A percentile compares a stretch with the other conserved stretches of the same genome.
These are phyloP conservation scores for Pleurotus cornucopiae DNA, from an alignment of 768 basidiomycete genomes.

Conservation along the genomic window DNA sequence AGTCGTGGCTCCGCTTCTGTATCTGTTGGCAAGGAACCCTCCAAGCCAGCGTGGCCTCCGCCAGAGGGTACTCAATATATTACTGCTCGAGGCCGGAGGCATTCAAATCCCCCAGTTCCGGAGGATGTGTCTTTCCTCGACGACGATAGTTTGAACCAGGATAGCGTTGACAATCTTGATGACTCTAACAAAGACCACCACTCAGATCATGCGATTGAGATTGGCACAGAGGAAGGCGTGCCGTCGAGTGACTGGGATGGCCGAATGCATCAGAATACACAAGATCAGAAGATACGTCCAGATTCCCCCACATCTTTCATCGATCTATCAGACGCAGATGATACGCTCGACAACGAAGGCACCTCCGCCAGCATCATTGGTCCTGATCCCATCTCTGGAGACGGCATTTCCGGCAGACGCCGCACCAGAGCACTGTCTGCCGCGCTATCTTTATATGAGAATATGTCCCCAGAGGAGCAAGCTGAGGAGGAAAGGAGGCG, in stretches of 20 bases:
- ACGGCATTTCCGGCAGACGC: conserved; percentile 12
- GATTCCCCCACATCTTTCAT: conserved; percentile 51
- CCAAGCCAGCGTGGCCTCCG: conserved; percentile 28
- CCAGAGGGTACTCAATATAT: conserved; percentile 23
- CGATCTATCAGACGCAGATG: conserved; percentile 65
- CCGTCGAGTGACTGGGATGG: conserved; percentile 16
- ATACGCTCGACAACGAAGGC: conserved; percentile 25
- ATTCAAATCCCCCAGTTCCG: conserved; percentile 53
- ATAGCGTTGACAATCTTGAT: conserved; percentile 15
- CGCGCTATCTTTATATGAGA: conserved; percentile 43
- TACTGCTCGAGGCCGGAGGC: conserved; percentile 35
- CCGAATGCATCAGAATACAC: conserved; percentile 10
- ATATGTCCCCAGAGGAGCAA: conserved; percentile 45
- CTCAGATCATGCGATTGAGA: conserved; percentile 7
- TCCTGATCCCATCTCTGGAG: conserved; percentile 15
- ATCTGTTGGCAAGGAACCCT: conserved; percentile 15
- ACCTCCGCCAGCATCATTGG: conserved; percentile 21
- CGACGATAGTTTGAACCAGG: conserved; percentile 9
- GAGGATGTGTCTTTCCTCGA: conserved; percentile 36
- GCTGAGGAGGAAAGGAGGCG: conserved; percentile 60
- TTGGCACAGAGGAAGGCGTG: conserved; percentile 10
- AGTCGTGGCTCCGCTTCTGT: conserved; percentile 18
- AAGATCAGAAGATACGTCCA: conserved; percentile 12
- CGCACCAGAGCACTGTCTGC: conserved; percentile 32
- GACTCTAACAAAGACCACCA: conserved; percentile 11